Evolutionary conservation across 495 filamentous ascomycete genomes (phyloP).

Genomic region (Podospora pseudocomata): DNA sequence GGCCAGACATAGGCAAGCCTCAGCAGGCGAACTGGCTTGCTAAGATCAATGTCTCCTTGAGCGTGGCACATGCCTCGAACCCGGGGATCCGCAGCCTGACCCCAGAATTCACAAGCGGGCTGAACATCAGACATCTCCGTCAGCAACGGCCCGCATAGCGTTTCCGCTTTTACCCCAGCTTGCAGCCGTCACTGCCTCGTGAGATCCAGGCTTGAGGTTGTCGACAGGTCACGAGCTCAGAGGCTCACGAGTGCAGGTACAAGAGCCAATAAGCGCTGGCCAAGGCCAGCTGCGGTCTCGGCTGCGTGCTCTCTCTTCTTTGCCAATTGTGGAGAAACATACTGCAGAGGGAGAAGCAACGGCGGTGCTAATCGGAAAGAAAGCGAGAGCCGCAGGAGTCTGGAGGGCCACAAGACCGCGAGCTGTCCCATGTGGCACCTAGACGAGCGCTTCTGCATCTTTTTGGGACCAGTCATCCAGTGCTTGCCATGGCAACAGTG

Average conservation of each 20-base stretch:
- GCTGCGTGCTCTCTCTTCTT: neutral
- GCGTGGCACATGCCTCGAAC: neutral
- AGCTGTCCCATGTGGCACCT: neutral
- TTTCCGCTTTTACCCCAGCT: neutral
- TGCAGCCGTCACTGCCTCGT: neutral
- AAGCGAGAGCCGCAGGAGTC: neutral
- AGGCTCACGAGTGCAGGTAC: neutral
- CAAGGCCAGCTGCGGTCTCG: neutral
- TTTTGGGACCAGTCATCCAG: neutral
- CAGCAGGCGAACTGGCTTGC: neutral
- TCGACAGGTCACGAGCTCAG: neutral
- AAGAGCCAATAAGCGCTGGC: neutral
- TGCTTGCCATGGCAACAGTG: neutral
- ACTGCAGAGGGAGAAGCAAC: neutral
- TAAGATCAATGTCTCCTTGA: neutral
- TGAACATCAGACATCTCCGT: neutral
- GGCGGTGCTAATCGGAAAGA: neutral
- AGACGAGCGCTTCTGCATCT: neutral
- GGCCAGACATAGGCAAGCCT: neutral
- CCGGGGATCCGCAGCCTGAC: neutral
- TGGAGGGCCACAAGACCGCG: neutral
- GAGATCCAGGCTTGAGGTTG: neutral
- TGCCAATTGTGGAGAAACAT: neutral
- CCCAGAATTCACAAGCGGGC: neutral
- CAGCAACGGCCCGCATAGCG: neutral